Evolutionary conservation across 202 grass and related monocot species (phyloP).

Genomic region (Sporobolus alterniflorus): DNA sequence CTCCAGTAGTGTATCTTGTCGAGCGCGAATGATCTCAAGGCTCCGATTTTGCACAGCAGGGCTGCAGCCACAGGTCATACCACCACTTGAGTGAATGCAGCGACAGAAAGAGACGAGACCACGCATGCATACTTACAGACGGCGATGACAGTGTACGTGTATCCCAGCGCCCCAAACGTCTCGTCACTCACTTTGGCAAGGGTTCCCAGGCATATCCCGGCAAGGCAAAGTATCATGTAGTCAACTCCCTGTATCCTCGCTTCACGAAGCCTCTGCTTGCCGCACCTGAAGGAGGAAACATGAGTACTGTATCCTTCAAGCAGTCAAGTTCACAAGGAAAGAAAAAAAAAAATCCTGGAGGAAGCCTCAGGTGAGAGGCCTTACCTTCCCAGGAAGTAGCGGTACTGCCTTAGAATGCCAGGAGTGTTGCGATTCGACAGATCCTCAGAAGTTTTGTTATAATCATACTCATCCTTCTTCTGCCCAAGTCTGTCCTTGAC

Average conservation of each 20-base stretch:
- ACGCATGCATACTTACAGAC: conserved; percentile 83
- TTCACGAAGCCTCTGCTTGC: conserved; percentile 89
- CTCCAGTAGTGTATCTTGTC: conserved; percentile 95
- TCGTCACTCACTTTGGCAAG: conserved; percentile 98
- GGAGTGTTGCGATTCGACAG: conserved; percentile 73
- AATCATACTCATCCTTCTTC: conserved; percentile 87
- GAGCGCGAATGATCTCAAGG: conserved; percentile 80
- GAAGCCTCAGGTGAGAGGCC: neutral
- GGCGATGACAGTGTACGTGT: conserved; percentile 95
- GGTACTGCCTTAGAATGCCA: conserved; percentile 70
- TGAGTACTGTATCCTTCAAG: neutral
- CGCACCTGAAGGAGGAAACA: conserved; percentile 51
- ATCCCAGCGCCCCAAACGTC: conserved; percentile 89
- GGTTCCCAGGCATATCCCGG: conserved; percentile 90
- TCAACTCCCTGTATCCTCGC: conserved; percentile 93
- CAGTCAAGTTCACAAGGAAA: neutral
- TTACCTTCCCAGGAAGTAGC: conserved; percentile 90
- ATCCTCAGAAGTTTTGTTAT: conserved; percentile 67
- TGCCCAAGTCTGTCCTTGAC: conserved; percentile 73
- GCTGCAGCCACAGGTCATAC: conserved; percentile 55
- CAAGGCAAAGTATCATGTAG: conserved; percentile 84
- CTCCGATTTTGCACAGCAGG: conserved; percentile 91
- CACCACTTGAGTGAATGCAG: too few species aligned
- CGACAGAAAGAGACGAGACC: conserved; percentile 3
- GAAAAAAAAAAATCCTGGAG: neutral